Conservation (phyloP, 768 basidiomycete genomes). For the Leccinum pellstonianum region DNA sequence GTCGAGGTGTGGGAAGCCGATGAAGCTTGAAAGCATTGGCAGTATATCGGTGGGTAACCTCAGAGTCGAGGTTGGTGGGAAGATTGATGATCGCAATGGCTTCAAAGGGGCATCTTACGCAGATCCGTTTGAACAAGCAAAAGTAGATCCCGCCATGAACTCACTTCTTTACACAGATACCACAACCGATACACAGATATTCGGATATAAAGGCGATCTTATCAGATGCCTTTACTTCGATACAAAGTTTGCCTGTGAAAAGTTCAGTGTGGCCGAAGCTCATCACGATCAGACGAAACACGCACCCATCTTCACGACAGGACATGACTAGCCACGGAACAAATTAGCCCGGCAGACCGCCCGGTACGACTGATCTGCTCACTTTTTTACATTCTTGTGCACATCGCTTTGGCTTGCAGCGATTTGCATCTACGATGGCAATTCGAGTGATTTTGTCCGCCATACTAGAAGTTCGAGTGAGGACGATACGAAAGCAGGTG, state of each 20-base stretch:
- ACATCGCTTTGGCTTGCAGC: constrained; percentile 95
- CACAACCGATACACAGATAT: constrained; percentile 98
- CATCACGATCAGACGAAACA: constrained; percentile 9
- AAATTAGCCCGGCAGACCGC: constrained; percentile 10
- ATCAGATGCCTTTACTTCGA: constrained; percentile 93
- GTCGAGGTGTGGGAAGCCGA: constrained; percentile 93
- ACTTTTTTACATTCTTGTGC: constrained; percentile 99
- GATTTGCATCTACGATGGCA: constrained; percentile 89
- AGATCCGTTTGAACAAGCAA: constrained; percentile 2
- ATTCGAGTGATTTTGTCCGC: constrained; percentile 97
- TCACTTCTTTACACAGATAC: constrained; percentile 99
- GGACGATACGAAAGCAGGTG: no score
- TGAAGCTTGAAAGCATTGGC: constrained; percentile 99
- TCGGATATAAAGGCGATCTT: constrained; percentile 99
- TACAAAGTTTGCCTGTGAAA: constrained; percentile 86
- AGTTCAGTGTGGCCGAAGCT: background rate
- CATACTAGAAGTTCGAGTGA: constrained; percentile 42
- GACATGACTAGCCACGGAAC: constrained; percentile 66
- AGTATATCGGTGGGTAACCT: constrained; percentile 97
- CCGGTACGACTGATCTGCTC: constrained; percentile 5
- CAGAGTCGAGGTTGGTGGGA: constrained; percentile 92
- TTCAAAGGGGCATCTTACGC: constrained; percentile 91
- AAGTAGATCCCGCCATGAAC: constrained; percentile 27
- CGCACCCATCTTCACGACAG: constrained; percentile 95
- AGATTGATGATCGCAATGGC: constrained; percentile 99